Conservation (phyloP, 2,329 filamentous ascomycete genomes). For the Phaeosphaeriaceae sp. region DNA sequence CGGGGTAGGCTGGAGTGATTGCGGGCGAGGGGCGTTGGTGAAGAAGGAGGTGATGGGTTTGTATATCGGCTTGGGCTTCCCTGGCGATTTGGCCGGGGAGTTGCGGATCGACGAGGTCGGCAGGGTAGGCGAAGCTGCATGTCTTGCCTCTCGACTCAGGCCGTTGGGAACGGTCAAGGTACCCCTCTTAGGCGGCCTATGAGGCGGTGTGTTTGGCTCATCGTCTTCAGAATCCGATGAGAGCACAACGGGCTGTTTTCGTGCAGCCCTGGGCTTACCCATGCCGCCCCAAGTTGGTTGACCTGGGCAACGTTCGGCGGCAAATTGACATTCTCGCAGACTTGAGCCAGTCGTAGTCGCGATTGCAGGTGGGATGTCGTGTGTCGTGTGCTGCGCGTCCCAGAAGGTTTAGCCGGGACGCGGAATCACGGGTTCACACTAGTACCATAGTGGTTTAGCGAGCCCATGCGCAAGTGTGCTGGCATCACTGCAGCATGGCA, state of each 20-base stretch:
- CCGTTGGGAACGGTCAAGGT: constrained; percentile 31
- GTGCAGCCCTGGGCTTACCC: constrained; percentile 47
- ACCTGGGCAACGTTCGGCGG: constrained; percentile 16
- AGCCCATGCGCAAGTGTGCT: neutral
- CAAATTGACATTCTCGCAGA: constrained; percentile 39
- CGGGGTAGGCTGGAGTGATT: constrained; percentile 47
- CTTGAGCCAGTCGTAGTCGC: constrained; percentile 20
- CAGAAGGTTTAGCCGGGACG: constrained; percentile 3
- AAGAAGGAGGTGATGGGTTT: constrained; percentile 59
- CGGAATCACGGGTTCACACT: neutral
- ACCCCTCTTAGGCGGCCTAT: constrained; percentile 37
- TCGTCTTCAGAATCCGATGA: constrained; percentile 44
- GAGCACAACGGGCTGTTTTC: constrained; percentile 45
- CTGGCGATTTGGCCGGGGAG: constrained; percentile 40
- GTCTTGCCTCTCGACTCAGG: constrained; percentile 23
- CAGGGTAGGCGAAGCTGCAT: constrained; percentile 29
- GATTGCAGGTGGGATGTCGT: constrained; percentile 10
- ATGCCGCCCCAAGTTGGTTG: constrained; percentile 42
- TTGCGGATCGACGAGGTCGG: constrained; percentile 25
- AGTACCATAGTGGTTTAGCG: neutral
- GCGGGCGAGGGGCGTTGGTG: constrained; percentile 51
- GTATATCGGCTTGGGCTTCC: constrained; percentile 46
- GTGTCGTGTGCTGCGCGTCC: neutral
- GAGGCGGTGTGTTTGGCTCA: constrained; percentile 36
- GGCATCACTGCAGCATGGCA: neutral